Evolutionary conservation across 2,329 filamentous ascomycete species (phyloP).

Genomic region (Apiospora rasikravindrae): DNA sequence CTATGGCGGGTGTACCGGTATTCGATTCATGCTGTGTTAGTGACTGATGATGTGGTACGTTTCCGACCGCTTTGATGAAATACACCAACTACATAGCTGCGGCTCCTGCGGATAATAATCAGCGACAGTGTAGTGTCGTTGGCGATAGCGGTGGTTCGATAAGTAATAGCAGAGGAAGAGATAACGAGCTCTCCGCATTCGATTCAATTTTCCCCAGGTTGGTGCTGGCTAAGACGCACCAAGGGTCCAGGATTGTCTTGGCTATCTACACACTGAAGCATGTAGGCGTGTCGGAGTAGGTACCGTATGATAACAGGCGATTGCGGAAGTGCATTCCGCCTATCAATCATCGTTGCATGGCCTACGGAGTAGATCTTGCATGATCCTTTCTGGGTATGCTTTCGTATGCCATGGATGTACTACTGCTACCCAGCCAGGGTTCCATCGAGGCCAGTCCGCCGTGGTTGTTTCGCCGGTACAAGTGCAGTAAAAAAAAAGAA

Average conservation of each 20-base stretch:
- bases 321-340: conserved; percentile 7
- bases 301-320: conserved; percentile 12
- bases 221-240: conserved; percentile 17
- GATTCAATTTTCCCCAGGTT: conserved; percentile 19
- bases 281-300: conserved; percentile 6
- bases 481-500: not conserved
- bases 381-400: not conserved
- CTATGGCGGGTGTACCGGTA: not conserved
- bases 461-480: not conserved
- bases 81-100: not conserved
- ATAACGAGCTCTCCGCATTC: conserved; percentile 19
- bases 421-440: not conserved
- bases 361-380: conserved; percentile 5
- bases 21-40: not conserved
- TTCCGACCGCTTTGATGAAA: not conserved
- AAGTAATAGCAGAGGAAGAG: not conserved
- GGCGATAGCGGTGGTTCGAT: conserved; percentile 8
- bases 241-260: conserved; percentile 19
- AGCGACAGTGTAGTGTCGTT: not conserved
- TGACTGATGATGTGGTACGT: not conserved
- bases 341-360: not conserved
- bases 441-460: not conserved
- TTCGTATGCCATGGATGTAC: not conserved
- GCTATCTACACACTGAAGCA: conserved; percentile 9
- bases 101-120: conserved; percentile 1